Evolutionary conservation across 2,329 filamentous ascomycete genomes (phyloP), one percentile per base, ranked within the genome.

Genomic region (Colletotrichum somersetense): DNA sequence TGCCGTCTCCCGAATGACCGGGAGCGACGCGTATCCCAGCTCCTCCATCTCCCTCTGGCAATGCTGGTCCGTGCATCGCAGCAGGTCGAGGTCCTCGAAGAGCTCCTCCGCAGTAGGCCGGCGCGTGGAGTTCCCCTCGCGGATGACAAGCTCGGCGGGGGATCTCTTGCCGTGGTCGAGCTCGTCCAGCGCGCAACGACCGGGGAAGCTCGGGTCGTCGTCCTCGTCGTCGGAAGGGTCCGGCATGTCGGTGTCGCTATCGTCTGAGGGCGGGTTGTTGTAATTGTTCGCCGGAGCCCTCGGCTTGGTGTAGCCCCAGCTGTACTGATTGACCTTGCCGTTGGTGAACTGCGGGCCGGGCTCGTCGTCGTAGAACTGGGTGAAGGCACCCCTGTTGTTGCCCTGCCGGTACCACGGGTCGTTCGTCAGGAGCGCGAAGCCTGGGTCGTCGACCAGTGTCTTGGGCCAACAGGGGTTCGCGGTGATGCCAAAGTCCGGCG

Each of bases 381-480:
- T 46, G 30, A 46, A 33, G 16, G 18, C 7, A 26, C 42, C 14
- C 14, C 35, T 30, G 40, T 50, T 50, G 52, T 20, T 33, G 53
- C 30, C 53, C 14, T 58, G 64, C 16, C 67, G 26, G 48, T 77
- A 75, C 53, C 65, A 76, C 16, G 56, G 59, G 40, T 76, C 75
- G 42, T 70, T 68, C 10, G 48, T 66, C 10, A 77, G 56, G 7
- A 77, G 73, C 6, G 70, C 72, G 33, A 76, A 77, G 20, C 73
- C 74, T 0, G 75, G 75, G 58, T 77, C 76, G 7, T 50, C 8
- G 10, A 72, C 67, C 35, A 75, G 72, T 1, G 20, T 40, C 12
- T 12, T 52, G 8, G 75, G 75, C 73, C 73, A 76, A 72, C 76
- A 76, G 4, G 71, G 68, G 68, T 77, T 77, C 16, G 66, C 67